phyloP scores from a whole-genome alignment of 2,329 filamentous ascomycete genomes.

The Aspergillus tanneri region DNA sequence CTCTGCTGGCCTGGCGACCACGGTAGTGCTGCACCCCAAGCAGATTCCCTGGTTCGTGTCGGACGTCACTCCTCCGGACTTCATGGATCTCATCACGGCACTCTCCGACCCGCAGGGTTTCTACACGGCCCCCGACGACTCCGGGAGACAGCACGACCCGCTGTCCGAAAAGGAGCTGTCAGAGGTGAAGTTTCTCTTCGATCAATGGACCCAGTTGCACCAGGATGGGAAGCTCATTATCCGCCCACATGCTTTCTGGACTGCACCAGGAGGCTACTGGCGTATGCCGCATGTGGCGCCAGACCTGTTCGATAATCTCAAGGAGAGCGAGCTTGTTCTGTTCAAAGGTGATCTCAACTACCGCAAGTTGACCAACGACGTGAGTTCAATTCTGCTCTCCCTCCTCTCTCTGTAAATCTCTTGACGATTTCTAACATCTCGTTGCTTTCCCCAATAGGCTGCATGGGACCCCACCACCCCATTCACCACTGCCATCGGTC shows the following conservation, averaged over 20 bases:
- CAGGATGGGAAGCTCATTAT: conserved; percentile 80
- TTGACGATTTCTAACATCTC: not conserved
- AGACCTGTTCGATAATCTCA: conserved; percentile 71
- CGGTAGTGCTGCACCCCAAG: conserved; percentile 87
- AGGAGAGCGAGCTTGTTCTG: conserved; percentile 80
- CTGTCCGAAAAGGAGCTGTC: conserved; percentile 66
- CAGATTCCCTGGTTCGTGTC: conserved; percentile 98
- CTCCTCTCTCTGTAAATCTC: not conserved
- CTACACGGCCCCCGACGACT: conserved; percentile 71
- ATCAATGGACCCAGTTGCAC: conserved; percentile 76
- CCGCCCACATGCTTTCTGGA: conserved; percentile 89
- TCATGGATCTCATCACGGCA: conserved; percentile 74
- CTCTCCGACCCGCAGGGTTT: conserved; percentile 76
- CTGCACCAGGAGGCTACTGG: conserved; percentile 83
- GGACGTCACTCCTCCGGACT: conserved; percentile 85
- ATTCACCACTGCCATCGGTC: conserved; percentile 80
- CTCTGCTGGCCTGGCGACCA: conserved; percentile 78
- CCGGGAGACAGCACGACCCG: conserved; percentile 57
- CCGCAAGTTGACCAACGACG: conserved; percentile 85
- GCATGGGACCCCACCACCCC: conserved; percentile 84
- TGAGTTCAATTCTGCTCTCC: conserved; percentile 48
- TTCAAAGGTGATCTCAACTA: conserved; percentile 99
- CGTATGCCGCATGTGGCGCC: conserved; percentile 69
- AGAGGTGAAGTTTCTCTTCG: conserved; percentile 73
- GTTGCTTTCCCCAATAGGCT: conserved; percentile 51